Evolutionary conservation across 352 stramenopile species (phyloP).

Genomic region (Pythium grandisporangium): DNA sequence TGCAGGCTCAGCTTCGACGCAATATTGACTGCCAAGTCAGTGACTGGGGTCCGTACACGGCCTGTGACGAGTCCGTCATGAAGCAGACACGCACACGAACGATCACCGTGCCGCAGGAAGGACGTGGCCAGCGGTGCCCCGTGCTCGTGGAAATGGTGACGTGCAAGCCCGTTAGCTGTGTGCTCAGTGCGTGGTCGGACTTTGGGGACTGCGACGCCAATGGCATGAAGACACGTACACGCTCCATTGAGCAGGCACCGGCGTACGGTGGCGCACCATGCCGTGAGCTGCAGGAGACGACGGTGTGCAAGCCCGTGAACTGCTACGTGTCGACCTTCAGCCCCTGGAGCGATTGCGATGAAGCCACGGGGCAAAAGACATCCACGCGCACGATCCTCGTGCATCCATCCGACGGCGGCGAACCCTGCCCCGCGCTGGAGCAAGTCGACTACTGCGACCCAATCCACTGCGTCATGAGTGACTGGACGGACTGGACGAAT

Average conservation of each 20-base stretch:
- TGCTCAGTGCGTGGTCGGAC: conserved; percentile 35
- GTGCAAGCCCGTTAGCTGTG: conserved; percentile 45
- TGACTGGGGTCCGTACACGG: conserved; percentile 32
- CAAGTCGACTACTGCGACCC: conserved; percentile 24
- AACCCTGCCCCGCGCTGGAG: conserved; percentile 23
- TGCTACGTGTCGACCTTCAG: conserved; percentile 40
- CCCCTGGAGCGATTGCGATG: conserved; percentile 28
- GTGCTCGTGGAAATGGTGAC: conserved; percentile 32
- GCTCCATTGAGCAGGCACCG: conserved; percentile 17
- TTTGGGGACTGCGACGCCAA: conserved; percentile 21
- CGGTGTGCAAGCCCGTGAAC: conserved; percentile 27
- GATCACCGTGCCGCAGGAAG: conserved; percentile 14
- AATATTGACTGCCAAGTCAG: conserved; percentile 49
- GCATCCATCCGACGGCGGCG: conserved; percentile 19
- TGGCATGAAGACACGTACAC: conserved; percentile 26
- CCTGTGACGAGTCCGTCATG: conserved; percentile 19
- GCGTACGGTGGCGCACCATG: conserved; percentile 30
- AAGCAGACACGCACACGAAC: conserved; percentile 31
- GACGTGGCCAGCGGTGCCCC: conserved; percentile 27
- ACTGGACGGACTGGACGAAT: conserved; percentile 38
- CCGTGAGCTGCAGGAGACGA: conserved; percentile 25
- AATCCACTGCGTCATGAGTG: conserved; percentile 35
- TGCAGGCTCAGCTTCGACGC: background rate
- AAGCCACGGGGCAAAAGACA: conserved; percentile 18
- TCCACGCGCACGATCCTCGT: conserved; percentile 30